A percentile compares a stretch with the other conserved stretches of the same genome.
Conservation (phyloP, 139 green algal species). For the Chlamydomonas incerta region DNA sequence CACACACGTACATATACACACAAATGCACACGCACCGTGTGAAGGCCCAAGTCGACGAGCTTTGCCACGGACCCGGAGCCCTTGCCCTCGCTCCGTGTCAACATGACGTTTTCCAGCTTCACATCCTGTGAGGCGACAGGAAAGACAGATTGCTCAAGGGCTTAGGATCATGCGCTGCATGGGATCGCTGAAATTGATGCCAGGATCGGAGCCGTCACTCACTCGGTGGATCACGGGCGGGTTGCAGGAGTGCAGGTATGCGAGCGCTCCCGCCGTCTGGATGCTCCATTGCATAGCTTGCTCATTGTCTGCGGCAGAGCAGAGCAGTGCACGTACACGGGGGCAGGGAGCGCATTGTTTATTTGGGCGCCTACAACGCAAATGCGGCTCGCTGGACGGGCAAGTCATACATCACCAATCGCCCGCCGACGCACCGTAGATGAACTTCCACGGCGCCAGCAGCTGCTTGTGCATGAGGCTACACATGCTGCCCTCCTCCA, state of each 20-base stretch:
- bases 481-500: neutral
- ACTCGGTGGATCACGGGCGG: conserved; percentile 12
- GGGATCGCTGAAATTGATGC: too few species aligned
- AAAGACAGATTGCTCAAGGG: too few species aligned
- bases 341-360: too few species aligned
- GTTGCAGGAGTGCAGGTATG: neutral
- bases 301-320: conserved; percentile 14
- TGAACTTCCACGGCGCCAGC: conserved; percentile 23
- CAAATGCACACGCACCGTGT: conserved; percentile 7
- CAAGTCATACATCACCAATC: too few species aligned
- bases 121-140: neutral
- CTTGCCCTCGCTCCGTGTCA: neutral
- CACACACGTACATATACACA: too few species aligned
- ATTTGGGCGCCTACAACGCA: too few species aligned
- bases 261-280: neutral
- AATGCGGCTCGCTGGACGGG: too few species aligned
- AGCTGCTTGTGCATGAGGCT: conserved; percentile 28
- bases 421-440: neutral
- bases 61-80: neutral
- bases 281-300: neutral
- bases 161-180: too few species aligned
- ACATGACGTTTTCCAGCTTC: conserved; percentile 21
- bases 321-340: too few species aligned
- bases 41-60: conserved; percentile 11
- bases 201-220: neutral